These are phyloP conservation scores for Cladosporium colombiae DNA, from an alignment of 2,329 filamentous ascomycete species.

Conservation along the genomic window DNA sequence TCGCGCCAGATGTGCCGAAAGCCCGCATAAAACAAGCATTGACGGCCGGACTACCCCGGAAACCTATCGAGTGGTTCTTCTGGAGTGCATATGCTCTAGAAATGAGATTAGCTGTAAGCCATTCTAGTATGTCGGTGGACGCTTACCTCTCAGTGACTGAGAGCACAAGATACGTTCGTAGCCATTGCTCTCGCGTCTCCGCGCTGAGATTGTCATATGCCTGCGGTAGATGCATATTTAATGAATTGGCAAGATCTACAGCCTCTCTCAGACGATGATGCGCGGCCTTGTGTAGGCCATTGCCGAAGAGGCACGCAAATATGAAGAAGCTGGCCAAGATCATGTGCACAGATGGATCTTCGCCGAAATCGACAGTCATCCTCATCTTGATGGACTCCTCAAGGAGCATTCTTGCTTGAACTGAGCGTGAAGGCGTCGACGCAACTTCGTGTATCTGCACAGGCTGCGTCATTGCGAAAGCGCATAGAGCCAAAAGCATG, in stretches of 20 bases:
- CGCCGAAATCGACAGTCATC: slow-evolving; percentile 42
- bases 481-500: slow-evolving; percentile 46
- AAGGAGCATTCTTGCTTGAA: slow-evolving; percentile 46
- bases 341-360: slow-evolving; percentile 33
- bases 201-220: slow-evolving; percentile 41
- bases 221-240: slow-evolving; percentile 43
- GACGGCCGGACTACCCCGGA: slow-evolving; percentile 43
- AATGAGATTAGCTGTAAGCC: background rate
- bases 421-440: slow-evolving; percentile 30
- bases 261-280: slow-evolving; percentile 34
- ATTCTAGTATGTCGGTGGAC: background rate
- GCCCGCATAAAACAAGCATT: slow-evolving; percentile 44
- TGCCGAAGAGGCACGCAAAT: slow-evolving; percentile 35
- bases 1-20: slow-evolving; percentile 40
- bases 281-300: slow-evolving; percentile 32
- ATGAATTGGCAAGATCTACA: slow-evolving; percentile 43
- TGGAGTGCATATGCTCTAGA: slow-evolving; percentile 46
- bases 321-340: slow-evolving; percentile 36
- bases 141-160: slow-evolving; percentile 32
- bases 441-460: slow-evolving; percentile 46
- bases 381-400: slow-evolving; percentile 48
- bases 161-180: slow-evolving; percentile 42
- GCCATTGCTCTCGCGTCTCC: slow-evolving; percentile 43
- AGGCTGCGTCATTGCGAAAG: slow-evolving; percentile 48
- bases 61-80: slow-evolving; percentile 45